Evolutionary conservation across 805 yeast species (phyloP), one percentile per base, ranked within the genome.

Genomic region (Metschnikowia anglica): DNA sequence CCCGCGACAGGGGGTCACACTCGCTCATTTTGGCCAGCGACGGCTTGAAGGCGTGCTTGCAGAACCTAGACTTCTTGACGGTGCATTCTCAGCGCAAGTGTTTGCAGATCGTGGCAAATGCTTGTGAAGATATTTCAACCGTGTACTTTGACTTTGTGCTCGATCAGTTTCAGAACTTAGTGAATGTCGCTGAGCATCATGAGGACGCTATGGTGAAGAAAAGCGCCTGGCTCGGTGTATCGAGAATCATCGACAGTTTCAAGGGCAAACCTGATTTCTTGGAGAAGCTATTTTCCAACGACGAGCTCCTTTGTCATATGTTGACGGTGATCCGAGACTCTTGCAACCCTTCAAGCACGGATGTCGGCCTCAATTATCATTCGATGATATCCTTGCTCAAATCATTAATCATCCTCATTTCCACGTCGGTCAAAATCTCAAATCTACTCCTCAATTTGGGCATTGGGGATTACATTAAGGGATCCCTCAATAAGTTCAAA

Each of bases 81-180:
- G 74, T 81, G 16, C 96, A 88, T 64, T 86, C 95, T 0, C 98
- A 91, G 61, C 70, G 95, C 41, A 85, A 88, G 49, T 88, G 95
- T 12, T 65, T 89, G 26, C 66, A 72, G 0, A 84, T 86, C 27
- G 84, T 85, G 13, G 83, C 93, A 3, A 83, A 84, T 53, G 71
- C 90, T 3, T 80, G 88, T 49, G 67, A 73, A 8, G 66, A 66
- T 30, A 68, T 84, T 2, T 67, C 70, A 8, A 43, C 50, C 2
- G 55, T 66, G 1, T 75, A 77, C 48, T 75, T 80, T 37, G 63
- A 63, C 3, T 66, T 69, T 35, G 65, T 87, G 7, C 67, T 73
- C 41, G 81, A 76, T 29, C 74, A 82, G 2, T 79, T 86, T 52
- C 83, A 81, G 4, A 68, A 68, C 9, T 66, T 89, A 21, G 77